Base-by-base conservation (phyloP, 495 filamentous ascomycete genomes). In the Penicillium cinerascens region DNA sequence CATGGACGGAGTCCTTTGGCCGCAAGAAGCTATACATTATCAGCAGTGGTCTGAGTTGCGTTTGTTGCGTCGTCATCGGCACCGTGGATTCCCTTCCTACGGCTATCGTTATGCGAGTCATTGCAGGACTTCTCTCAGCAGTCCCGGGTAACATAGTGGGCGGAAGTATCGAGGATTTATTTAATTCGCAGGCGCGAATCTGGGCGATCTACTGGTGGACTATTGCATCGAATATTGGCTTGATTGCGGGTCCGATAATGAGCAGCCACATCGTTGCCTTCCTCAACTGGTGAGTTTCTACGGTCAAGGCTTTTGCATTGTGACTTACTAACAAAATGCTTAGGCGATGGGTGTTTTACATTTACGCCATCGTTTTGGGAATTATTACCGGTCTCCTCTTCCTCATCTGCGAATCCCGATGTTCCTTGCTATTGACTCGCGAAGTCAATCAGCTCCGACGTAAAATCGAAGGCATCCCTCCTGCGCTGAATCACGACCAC, bases 151-250 rank as follows among this genome's bases (percentile, higher is more conserved):
- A 77, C 13, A 71, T 82, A 1, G 71, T 78, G 9, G 69, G 73
- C 0, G 78, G 79, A 9, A 79, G 73, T 40, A 74, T 82, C 45
- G 78, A 61, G 51, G 78, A 81, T 47, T 72, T 81, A 61, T 80
- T 71, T 63, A 72, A 77, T 47, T 67, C 69, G 3, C 63, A 64
- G 52, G 66, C 61, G 22, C 67, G 78, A 6, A 71, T 80, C 13
- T 81, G 75, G 73, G 58, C 78, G 42, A 64, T 81, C 16, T 78
- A 72, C 51, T 52, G 66, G 6, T 81, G 77, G 77, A 69, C 69
- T 20, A 59, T 66, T 20, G 65, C 69, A 3, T 70, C 74, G 11
- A 77, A 73, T 13, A 59, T 74, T 35, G 78, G 73, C 0, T 46
- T 81, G 25, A 58, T 72, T 8, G 46, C 75, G 15, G 77, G 74